Conservation (phyloP, 2,329 filamentous ascomycete species). For the Colletotrichum lupini region DNA sequence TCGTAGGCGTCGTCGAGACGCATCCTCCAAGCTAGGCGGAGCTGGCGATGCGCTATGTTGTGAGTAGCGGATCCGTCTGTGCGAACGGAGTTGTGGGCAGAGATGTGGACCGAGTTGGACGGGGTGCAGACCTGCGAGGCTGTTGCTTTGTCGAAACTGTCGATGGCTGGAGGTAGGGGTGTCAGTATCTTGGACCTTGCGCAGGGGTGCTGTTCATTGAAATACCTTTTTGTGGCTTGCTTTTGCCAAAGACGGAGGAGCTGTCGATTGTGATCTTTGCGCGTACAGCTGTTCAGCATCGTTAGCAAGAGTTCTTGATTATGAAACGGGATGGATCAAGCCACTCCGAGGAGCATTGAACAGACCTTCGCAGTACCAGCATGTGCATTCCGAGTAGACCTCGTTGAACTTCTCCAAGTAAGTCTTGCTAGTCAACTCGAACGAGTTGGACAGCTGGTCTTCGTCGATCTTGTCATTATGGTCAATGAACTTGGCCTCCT, state of each 20-base stretch:
- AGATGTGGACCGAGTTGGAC: constrained; percentile 75
- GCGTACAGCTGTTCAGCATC: constrained; percentile 57
- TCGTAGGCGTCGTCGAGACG: constrained; percentile 67
- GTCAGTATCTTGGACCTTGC: background rate
- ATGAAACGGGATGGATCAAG: too few species aligned
- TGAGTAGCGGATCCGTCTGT: constrained; percentile 31
- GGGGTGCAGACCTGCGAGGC: constrained; percentile 61
- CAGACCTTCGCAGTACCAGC: constrained; percentile 82
- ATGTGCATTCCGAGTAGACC: constrained; percentile 81
- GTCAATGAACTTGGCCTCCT: constrained; percentile 72
- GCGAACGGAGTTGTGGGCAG: constrained; percentile 75
- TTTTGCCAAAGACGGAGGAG: constrained; percentile 56
- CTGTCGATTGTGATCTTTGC: constrained; percentile 62
- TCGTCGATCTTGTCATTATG: constrained; percentile 89
- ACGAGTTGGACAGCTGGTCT: constrained; percentile 69
- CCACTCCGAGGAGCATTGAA: fast-evolving
- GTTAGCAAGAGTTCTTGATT: background rate
- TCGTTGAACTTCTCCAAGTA: constrained; percentile 75
- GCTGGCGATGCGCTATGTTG: constrained; percentile 42
- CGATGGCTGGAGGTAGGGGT: constrained; percentile 31
- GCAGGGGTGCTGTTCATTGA: background rate
- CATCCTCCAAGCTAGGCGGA: constrained; percentile 49
- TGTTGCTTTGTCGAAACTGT: constrained; percentile 61
- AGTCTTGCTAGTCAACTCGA: constrained; percentile 77
- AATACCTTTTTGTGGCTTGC: constrained; percentile 53